Evolutionary conservation across 2,329 filamentous ascomycete genomes (phyloP).

Genomic region (Exophiala bonariae): DNA sequence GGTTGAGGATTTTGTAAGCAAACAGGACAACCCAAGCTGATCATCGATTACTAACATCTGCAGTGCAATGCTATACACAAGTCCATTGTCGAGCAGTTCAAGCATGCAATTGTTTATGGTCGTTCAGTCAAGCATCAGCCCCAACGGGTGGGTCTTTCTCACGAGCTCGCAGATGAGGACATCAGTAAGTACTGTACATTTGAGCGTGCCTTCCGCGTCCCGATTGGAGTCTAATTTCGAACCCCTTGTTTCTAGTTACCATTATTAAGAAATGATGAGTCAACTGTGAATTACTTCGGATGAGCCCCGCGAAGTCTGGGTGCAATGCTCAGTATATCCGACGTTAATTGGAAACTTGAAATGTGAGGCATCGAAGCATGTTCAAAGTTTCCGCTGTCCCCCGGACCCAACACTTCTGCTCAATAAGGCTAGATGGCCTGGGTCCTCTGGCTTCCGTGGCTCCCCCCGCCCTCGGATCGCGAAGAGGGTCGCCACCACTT

Average conservation of each 20-base stretch:
- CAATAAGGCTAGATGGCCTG: constrained; percentile 17
- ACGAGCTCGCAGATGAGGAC: constrained; percentile 94
- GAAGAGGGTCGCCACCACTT: constrained; percentile 3
- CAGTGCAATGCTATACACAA: constrained; percentile 98
- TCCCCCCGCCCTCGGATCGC: constrained; percentile 16
- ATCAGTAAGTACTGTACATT: constrained; percentile 68
- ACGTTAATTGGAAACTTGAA: too few species aligned
- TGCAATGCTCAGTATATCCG: too few species aligned
- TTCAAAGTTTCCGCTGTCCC: constrained; percentile 10
- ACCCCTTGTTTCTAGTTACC: constrained; percentile 30
- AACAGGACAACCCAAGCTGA: too few species aligned
- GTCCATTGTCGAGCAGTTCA: constrained; percentile 93
- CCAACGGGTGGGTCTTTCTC: constrained; percentile 85
- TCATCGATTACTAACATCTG: constrained; percentile 27
- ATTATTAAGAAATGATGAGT: constrained; percentile 36
- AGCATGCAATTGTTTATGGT: constrained; percentile 91
- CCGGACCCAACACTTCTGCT: constrained; percentile 10
- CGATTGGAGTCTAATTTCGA: background rate
- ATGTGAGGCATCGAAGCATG: constrained; percentile 6
- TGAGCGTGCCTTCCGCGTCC: background rate
- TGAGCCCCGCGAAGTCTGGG: background rate
- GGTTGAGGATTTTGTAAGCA: constrained; percentile 91
- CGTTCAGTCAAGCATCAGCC: constrained; percentile 99
- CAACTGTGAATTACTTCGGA: constrained; percentile 1
- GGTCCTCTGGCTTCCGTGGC: constrained; percentile 15